phyloP scores from a whole-genome alignment of 805 yeast genomes.

The Kuraishia floccosa region DNA sequence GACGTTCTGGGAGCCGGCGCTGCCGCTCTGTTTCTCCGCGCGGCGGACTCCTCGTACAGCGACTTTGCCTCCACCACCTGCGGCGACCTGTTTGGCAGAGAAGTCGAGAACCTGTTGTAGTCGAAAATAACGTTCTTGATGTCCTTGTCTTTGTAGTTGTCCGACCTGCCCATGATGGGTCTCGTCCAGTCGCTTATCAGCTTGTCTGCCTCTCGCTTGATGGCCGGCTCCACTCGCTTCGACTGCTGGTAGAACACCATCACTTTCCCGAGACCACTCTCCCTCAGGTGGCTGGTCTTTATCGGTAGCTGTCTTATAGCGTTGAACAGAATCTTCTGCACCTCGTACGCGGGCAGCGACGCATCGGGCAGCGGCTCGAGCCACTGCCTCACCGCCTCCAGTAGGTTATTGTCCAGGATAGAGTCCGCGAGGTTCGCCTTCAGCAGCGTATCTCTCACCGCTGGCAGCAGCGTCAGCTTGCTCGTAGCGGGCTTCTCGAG shows the following conservation, averaged over 20 bases:
- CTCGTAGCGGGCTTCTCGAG: constrained; percentile 61
- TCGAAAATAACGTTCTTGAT: constrained; percentile 63
- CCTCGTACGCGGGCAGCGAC: constrained; percentile 93
- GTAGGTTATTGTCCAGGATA: constrained; percentile 82
- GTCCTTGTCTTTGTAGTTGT: constrained; percentile 81
- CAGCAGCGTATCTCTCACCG: constrained; percentile 63
- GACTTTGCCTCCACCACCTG: constrained; percentile 30
- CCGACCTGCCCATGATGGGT: constrained; percentile 93
- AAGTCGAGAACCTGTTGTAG: constrained; percentile 36
- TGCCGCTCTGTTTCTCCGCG: constrained; percentile 87
- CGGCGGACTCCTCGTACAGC: constrained; percentile 82
- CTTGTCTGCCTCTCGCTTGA: constrained; percentile 83
- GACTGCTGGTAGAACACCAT: constrained; percentile 88
- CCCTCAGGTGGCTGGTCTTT: constrained; percentile 90
- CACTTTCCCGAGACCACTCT: constrained; percentile 89
- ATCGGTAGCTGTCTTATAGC: constrained; percentile 76
- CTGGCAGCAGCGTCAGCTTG: constrained; percentile 70
- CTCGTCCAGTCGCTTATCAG: constrained; percentile 96
- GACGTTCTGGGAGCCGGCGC: constrained; percentile 87
- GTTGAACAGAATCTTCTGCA: constrained; percentile 75
- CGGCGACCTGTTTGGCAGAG: constrained; percentile 21
- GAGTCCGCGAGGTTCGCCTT: constrained; percentile 85
- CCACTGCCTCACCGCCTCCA: constrained; percentile 94
- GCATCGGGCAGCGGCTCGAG: constrained; percentile 97
- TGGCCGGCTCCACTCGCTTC: constrained; percentile 74